Base-by-base conservation (phyloP, 2,329 filamentous ascomycete genomes). In the Ceratocystis colombiana region DNA sequence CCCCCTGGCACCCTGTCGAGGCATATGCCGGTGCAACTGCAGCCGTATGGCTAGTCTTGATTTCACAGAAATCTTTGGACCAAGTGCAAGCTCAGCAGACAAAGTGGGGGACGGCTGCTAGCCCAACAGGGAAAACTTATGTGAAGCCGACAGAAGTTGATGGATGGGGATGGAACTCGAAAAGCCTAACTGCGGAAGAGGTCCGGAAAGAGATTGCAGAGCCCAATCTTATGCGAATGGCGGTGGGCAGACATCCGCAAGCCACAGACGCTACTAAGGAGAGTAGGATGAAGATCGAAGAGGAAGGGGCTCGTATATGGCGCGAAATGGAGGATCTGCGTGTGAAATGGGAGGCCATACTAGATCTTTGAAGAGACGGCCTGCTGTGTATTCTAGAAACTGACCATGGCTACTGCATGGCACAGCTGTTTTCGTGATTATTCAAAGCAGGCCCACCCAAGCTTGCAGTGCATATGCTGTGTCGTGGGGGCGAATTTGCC, bases 41-140 rank as follows among this genome's bases (percentile, higher is more conserved):
- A 0, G 83, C 89, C 4, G 86, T 88, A 28, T 96, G 89, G 88
- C 77, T 96, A 5, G 84, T 88, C 0, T 82, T 97, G 12, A 82
- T 87, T 22, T 77, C 84, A 6, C 82, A 87, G 67, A 81, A 82
- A 17, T 78, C 79, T 22, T 79, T 92, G 15, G 83, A 89, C 63
- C 78, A 77, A 1, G 73, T 79, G 46, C 78, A 72, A 33, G 82
- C 79, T 3, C 69, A 85, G 79, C 73, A 82, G 75, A 63, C 78
- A 66, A 97, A 97, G 77, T 97, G 93, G 93, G 93, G 93, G 2
- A 88, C 88, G 37, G 82, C 84, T n/a, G 82, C 82, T 7, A 82
- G 87, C 69, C 74, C 81, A 10, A 74, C 76, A 65, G 85, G 87
- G 0, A 76, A 79, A 22, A 81, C 83, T 68, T 77, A 81, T 48